Evolutionary conservation across 148 eudicot species (phyloP), one percentile per base, ranked within the genome.

Genomic region (Vaccinium vitisidaea): DNA sequence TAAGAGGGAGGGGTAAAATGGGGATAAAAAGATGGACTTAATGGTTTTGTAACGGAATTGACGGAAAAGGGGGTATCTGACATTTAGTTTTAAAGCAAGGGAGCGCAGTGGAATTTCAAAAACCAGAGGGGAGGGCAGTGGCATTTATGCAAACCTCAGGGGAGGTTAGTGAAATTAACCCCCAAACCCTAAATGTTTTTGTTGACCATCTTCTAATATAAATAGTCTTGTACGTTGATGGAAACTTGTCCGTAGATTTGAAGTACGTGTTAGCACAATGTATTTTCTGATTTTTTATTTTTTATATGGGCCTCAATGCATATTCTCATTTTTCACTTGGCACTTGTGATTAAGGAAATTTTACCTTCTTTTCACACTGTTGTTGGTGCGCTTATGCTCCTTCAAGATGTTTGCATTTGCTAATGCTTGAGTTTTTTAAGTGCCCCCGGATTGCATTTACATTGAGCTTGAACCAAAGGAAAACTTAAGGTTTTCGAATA

Each of bases 181-280:
- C n/a, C n/a, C n/a, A n/a, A n/a, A n/a, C n/a, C n/a, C n/a, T n/a
- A n/a, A n/a, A n/a, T n/a, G n/a, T n/a, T n/a, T n/a, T 59, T 79
- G n/a, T 30, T 30, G 65, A 32, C 48, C 46, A 79, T 79, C 81
- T 79, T 49, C 54, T 79, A 30, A 30, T 39, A 80, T n/a, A 80
- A 9, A 36, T 59, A 15, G 83, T 58, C 16, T 79, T 54, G 46
- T 27, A 18, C 23, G 54, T 13, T 54, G 25, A 27, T 30, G 52
- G 71, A 39, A 80, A 59, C 19, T 80, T 61, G 50, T 32, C 69
- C 8, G 14, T 52, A 13, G 58, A 14, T 73, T 23, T 53, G 67
- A 73, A 73, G 78, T 8, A 54, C 56, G 46, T 61, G 16, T 36
- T 18, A 52, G 56, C 6, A 25, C 48, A 14, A 7, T 8, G n/a